Base-by-base conservation (phyloP, 352 stramenopile genomes). In the Phytophthora cactorum region DNA sequence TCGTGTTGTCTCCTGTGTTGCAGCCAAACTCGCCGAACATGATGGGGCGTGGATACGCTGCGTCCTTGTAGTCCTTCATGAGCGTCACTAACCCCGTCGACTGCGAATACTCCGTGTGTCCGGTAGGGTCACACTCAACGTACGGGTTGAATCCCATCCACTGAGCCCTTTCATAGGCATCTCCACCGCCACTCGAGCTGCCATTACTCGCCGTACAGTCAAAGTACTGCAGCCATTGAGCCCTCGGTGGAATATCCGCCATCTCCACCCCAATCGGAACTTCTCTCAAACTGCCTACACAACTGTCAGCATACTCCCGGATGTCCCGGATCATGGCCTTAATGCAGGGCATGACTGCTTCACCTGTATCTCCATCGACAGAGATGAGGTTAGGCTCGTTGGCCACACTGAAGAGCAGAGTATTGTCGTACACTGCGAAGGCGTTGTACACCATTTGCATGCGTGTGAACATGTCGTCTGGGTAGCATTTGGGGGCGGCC, bases 11-110 rank as follows among this genome's bases (percentile, higher is more conserved):
- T 59, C 79, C 81, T 31, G 69, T 70, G 38, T 88, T 88, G 73
- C 83, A 90, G 28, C 83, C 81, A 54, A 85, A 91, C 62, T 91
- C 81, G 46, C 83, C 83, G 54, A 91, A 89, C 70, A 91, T 88
- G 60, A 91, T 68, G 17, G 83, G 83, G 5, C 81, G 77, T 3
- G 78, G 53, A 51, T 88, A 88, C 0, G 65, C 78, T 8, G 72
- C 62, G 4, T 72, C 49, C 12, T 75, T 74, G 68, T 90, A 90
- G 56, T 89, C 79, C 10, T 70, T 68, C 79, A 90, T 88, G 28
- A 91, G 75, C 17, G 63, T 79, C 25, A 79, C 47, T 3, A 91
- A 64, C 1, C 81, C 79, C 6, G 60, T 80, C 25, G 83, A 88
- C 38, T 90, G 68, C 31, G 61, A 60, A 51, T 90, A 90, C 43